Conservation (phyloP, 2,329 filamentous ascomycete species). For the Furcasterigmium furcatum region DNA sequence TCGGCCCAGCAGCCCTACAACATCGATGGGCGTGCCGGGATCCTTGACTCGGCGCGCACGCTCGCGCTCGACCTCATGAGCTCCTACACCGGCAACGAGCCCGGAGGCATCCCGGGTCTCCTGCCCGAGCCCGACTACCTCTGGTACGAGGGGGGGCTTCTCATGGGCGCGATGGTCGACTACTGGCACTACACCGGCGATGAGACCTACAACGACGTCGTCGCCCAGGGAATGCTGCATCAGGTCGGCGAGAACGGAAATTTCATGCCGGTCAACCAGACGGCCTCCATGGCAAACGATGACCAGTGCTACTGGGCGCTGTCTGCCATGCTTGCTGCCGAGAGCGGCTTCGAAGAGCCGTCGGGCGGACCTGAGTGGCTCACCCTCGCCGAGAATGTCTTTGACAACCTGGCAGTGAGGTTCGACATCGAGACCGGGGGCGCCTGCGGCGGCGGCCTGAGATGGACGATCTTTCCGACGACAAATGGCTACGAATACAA, state of each 20-base stretch:
- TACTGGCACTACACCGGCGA: conserved; percentile 41
- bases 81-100: conserved; percentile 25
- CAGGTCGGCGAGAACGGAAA: conserved; percentile 44
- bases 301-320: conserved; percentile 60
- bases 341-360: conserved; percentile 47
- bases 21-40: conserved; percentile 10
- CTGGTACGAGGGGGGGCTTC: conserved; percentile 26
- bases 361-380: conserved; percentile 42
- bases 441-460: conserved; percentile 58
- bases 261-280: conserved; percentile 46
- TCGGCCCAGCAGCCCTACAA: neutral
- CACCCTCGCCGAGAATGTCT: conserved; percentile 56
- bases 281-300: conserved; percentile 49
- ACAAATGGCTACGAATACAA: conserved; percentile 68
- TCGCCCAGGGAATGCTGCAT: conserved; percentile 38
- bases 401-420: conserved; percentile 49
- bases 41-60: conserved; percentile 11
- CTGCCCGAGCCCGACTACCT: conserved; percentile 28
- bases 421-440: conserved; percentile 27
- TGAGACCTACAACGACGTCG: conserved; percentile 44
- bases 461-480: conserved; percentile 64
- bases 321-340: conserved; percentile 53
- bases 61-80: conserved; percentile 24
- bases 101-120: conserved; percentile 23
- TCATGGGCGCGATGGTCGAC: conserved; percentile 31